Evolutionary conservation across 2,329 filamentous ascomycete species (phyloP).

Genomic region (Trichoderma harzianum): DNA sequence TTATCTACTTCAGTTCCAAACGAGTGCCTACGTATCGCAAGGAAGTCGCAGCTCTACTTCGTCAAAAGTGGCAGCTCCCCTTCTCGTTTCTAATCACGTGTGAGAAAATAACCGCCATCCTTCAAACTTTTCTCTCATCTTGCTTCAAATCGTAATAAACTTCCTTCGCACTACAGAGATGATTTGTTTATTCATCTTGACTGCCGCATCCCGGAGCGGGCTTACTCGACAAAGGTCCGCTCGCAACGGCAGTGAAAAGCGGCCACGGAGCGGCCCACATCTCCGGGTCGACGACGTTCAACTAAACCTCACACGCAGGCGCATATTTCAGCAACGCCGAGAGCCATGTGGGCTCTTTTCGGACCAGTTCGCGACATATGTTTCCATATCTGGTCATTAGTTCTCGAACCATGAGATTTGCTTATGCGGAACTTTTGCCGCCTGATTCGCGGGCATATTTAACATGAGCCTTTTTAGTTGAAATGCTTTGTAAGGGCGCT

Average conservation of each 20-base stretch:
- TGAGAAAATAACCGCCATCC: neutral
- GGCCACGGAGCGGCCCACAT: neutral
- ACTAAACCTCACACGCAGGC: neutral
- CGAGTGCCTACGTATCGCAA: neutral
- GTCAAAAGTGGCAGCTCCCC: neutral
- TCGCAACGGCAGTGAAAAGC: neutral
- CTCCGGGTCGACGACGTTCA: neutral
- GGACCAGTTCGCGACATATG: neutral
- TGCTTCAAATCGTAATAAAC: neutral
- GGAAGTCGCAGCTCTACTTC: neutral
- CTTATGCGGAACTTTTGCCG: neutral
- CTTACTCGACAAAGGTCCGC: neutral
- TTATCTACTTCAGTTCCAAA: neutral
- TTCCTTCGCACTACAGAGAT: neutral
- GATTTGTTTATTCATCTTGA: neutral
- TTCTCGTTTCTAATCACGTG: neutral
- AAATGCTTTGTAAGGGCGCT: neutral
- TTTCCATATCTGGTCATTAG: neutral
- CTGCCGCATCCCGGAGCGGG: neutral
- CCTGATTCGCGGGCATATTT: neutral
- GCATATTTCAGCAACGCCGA: neutral
- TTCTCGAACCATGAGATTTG: neutral
- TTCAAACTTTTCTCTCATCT: neutral
- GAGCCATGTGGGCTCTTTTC: neutral
- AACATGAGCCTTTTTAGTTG: neutral